A percentile compares a stretch with the other conserved stretches of the same genome.
These are phyloP conservation scores for Lentinula novae-zelandiae DNA, from an alignment of 1,284 basidiomycete species.

Conservation along the genomic window DNA sequence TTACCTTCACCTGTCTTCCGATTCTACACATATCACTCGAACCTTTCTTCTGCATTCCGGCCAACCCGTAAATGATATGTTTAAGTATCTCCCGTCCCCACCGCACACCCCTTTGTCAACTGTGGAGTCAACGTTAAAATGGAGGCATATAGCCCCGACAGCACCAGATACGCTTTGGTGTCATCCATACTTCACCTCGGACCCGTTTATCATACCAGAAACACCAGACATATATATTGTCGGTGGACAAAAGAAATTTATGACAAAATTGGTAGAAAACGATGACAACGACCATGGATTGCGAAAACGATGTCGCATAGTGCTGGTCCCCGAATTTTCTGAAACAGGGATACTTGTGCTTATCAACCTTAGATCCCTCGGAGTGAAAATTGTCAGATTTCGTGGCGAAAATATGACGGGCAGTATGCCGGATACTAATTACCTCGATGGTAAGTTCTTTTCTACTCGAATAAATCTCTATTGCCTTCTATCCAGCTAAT, in stretches of 20 bases:
- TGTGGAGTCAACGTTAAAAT: constrained; percentile 79
- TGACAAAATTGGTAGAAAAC: constrained; percentile 62
- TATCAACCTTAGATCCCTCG: constrained; percentile 50
- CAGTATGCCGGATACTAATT: constrained; percentile 18
- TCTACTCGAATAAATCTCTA: neutral
- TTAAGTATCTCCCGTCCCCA: constrained; percentile 80
- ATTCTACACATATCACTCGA: constrained; percentile 25
- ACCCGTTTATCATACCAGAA: constrained; percentile 86
- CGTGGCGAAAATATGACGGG: constrained; percentile 33
- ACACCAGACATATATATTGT: constrained; percentile 90
- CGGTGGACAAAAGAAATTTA: constrained; percentile 88
- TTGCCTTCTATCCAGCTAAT: neutral
- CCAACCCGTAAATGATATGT: constrained; percentile 93
- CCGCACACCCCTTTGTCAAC: constrained; percentile 69
- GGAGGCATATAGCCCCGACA: constrained; percentile 96
- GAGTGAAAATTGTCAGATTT: constrained; percentile 44
- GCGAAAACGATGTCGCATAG: constrained; percentile 59
- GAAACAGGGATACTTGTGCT: constrained; percentile 60
- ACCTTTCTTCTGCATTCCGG: constrained; percentile 84
- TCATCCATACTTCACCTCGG: constrained; percentile 85
- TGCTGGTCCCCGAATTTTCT: constrained; percentile 84
- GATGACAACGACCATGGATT: constrained; percentile 24
- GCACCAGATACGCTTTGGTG: constrained; percentile 99
- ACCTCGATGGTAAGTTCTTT: neutral
- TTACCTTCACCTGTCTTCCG: constrained; percentile 63